Base-by-base conservation (phyloP, 495 filamentous ascomycete genomes). In the Thozetella sp. region DNA sequence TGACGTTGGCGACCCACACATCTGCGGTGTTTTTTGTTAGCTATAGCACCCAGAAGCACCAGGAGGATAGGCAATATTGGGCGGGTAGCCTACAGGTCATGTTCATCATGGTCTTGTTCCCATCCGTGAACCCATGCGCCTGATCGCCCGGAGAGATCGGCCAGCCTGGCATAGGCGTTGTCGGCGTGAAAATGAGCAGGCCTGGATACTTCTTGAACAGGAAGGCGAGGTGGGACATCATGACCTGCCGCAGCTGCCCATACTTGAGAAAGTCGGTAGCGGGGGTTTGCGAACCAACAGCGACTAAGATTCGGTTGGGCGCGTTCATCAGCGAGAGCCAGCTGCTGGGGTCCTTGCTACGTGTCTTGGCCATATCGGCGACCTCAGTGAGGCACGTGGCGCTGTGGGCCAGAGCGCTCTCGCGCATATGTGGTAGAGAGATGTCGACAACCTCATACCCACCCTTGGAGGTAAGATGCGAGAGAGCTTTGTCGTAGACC, bases 1-100 rank as follows among this genome's bases (percentile, higher is more conserved):
- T 83, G 60, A 90, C 88, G 66, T 98, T 98, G 6, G 94, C 92
- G 50, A 94, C 69, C 86, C 90, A 97, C 25, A 88, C 89, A 74
- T 92, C 43, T 48, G n/a, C n/a, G n/a, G n/a, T n/a, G n/a, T n/a
- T n/a, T n/a, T n/a, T n/a, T n/a, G n/a, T n/a, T n/a, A n/a, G n/a
- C n/a, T n/a, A n/a, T n/a, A n/a, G n/a, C n/a, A n/a, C n/a, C n/a
- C n/a, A n/a, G n/a, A n/a, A n/a, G n/a, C n/a, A n/a, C n/a, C n/a
- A n/a, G n/a, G n/a, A n/a, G n/a, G n/a, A n/a, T n/a, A n/a, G n/a
- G n/a, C n/a, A n/a, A n/a, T n/a, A n/a, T n/a, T 37, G 30, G 30
- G 17, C 17, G 17, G 43, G 43, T 10, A n/a, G 12, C 43, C n/a
- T 48, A 48, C 43, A 98, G 74, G 88, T 87, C 92, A 97, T 97